A percentile compares a stretch with the other conserved stretches of the same genome.
Evolutionary conservation across 1,284 basidiomycete species (phyloP).

Genomic region (Cutaneotrichosporon sp.): DNA sequence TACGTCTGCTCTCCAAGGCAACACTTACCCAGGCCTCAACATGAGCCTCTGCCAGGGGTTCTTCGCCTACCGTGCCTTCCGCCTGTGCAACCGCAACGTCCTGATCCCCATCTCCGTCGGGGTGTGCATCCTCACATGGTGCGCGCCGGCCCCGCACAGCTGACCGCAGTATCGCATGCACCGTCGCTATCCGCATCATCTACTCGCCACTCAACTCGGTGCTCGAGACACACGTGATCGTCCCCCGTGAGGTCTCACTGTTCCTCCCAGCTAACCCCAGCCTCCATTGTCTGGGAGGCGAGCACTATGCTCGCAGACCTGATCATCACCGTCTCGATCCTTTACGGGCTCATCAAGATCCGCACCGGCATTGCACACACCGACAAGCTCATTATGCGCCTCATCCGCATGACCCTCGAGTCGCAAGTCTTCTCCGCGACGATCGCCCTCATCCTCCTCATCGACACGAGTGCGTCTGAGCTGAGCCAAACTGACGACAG

Average conservation of each 20-base stretch:
- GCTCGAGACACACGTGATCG: background rate
- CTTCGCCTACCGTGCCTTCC: conserved; percentile 39
- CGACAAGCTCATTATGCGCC: conserved; percentile 33
- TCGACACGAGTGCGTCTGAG: conserved; percentile 37
- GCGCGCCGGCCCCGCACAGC: background rate
- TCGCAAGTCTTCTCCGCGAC: conserved; percentile 36
- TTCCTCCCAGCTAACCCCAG: background rate
- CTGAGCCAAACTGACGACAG: background rate
- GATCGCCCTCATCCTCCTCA: conserved; percentile 32
- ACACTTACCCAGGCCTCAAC: background rate
- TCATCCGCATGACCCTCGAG: conserved; percentile 40
- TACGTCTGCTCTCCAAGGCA: background rate
- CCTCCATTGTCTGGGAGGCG: conserved; percentile 12
- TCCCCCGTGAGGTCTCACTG: background rate
- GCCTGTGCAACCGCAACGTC: conserved; percentile 32
- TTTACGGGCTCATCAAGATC: conserved; percentile 29
- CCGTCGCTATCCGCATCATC: background rate
- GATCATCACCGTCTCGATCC: conserved; percentile 36
- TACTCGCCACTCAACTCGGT: background rate
- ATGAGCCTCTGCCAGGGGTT: conserved; percentile 29
- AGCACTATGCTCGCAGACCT: conserved; percentile 31
- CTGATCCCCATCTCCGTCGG: conserved; percentile 24
- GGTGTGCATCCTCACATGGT: background rate
- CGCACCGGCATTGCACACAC: conserved; percentile 40
- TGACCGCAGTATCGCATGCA: background rate